Evolutionary conservation across 352 stramenopile species (phyloP).

Genomic region (Phytophthora citricola): DNA sequence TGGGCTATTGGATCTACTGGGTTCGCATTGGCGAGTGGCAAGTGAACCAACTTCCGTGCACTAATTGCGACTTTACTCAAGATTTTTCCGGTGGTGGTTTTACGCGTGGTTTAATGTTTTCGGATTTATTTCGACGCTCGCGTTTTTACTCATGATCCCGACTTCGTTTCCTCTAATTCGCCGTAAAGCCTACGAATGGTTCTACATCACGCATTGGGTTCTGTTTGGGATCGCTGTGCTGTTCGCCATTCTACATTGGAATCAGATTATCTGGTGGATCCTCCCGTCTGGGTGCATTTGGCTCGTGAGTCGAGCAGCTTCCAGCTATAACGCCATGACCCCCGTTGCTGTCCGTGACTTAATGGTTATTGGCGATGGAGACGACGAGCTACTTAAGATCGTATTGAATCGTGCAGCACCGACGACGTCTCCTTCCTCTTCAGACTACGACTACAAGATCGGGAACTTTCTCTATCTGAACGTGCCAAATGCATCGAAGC

Average conservation of each 20-base stretch:
- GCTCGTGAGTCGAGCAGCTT: neutral
- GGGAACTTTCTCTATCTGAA: neutral
- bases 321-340: neutral
- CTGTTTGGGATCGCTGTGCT: neutral
- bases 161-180: neutral
- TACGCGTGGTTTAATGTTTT: conserved; percentile 2
- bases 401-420: neutral
- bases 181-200: neutral
- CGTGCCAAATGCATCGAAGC: neutral
- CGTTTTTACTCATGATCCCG: neutral
- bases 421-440: neutral
- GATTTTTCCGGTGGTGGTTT: neutral
- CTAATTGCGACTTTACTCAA: neutral
- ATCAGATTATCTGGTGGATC: conserved; percentile 3
- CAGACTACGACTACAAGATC: neutral
- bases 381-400: neutral
- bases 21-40: neutral
- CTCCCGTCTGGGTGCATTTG: neutral
- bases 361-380: neutral
- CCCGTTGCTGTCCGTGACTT: neutral
- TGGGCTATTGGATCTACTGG: conserved; percentile 1
- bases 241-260: conserved; percentile 1
- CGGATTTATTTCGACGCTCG: neutral
- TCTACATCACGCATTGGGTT: conserved; percentile 1
- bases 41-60: neutral